phyloP scores from a whole-genome alignment of 768 basidiomycete genomes.

The Gelatoporia subvermispora region DNA sequence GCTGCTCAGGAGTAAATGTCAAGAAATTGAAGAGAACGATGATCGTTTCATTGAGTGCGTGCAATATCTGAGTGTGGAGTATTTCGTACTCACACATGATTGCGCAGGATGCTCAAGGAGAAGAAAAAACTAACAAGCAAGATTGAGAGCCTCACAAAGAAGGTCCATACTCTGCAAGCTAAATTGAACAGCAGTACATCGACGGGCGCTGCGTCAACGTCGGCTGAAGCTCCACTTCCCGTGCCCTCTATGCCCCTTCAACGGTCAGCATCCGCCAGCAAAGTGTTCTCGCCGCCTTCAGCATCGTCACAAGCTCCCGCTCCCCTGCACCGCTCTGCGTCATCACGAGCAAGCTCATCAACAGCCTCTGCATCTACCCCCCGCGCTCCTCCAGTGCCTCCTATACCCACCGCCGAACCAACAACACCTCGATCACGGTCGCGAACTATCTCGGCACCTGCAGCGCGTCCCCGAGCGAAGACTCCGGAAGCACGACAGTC shows the following conservation, averaged over 20 bases:
- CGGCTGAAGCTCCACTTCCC: slow-evolving; percentile 10
- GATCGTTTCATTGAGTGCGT: slow-evolving; percentile 76
- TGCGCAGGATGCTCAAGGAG: slow-evolving; percentile 70
- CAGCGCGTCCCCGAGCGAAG: slow-evolving; percentile 19
- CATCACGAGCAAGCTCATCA: neutral
- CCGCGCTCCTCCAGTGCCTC: slow-evolving; percentile 13
- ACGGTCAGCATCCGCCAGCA: slow-evolving; percentile 13
- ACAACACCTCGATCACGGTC: slow-evolving; percentile 47
- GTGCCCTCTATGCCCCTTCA: slow-evolving; percentile 13
- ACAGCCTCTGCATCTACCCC: slow-evolving; percentile 12
- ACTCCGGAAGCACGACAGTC: slow-evolving; percentile 29
- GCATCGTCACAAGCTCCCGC: slow-evolving; percentile 7
- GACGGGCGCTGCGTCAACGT: slow-evolving; percentile 1
- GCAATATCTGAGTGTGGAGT: neutral
- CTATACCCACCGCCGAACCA: slow-evolving; percentile 19
- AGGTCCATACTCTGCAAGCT: slow-evolving; percentile 65
- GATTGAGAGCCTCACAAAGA: slow-evolving; percentile 67
- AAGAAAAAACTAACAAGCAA: slow-evolving; percentile 72
- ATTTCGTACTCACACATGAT: neutral
- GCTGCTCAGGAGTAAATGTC: slow-evolving; percentile 59
- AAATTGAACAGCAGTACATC: slow-evolving; percentile 50
- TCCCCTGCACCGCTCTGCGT: neutral
- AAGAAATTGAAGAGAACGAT: slow-evolving; percentile 82
- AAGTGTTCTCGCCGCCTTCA: slow-evolving; percentile 5
- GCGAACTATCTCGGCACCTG: slow-evolving; percentile 29